Percentiles rank a stretch among this genome's conserved stretches.
These are phyloP conservation scores for Metschnikowia continentalis DNA, from an alignment of 805 yeast species.

Conservation along the genomic window DNA sequence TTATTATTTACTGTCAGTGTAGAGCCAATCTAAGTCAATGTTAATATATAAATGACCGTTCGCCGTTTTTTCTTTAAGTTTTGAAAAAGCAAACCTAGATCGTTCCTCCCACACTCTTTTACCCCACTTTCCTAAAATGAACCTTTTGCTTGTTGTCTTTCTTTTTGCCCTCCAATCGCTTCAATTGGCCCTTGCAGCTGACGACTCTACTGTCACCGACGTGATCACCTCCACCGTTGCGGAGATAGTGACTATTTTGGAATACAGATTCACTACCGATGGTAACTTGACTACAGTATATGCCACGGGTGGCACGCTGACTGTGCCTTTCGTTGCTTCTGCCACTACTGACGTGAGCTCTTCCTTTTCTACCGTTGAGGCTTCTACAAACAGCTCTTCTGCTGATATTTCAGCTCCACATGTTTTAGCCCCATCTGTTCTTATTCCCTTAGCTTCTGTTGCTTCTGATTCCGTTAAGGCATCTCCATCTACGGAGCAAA, in stretches of 20 bases:
- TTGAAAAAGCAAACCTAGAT: not conserved
- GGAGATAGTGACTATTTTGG: conserved; percentile 28
- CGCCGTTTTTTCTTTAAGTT: not conserved
- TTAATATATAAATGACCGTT: not conserved
- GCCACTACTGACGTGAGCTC: not conserved
- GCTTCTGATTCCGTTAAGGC: not conserved
- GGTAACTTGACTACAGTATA: conserved; percentile 28
- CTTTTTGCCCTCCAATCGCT: conserved; percentile 6
- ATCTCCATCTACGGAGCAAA: not conserved
- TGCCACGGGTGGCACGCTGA: conserved; percentile 15
- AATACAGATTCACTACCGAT: conserved; percentile 29
- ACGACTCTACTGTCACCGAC: conserved; percentile 7
- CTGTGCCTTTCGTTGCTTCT: conserved; percentile 1
- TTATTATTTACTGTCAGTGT: not conserved
- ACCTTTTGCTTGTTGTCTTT: conserved; percentile 2
- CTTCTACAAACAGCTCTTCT: not conserved
- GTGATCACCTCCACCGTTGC: conserved; percentile 15
- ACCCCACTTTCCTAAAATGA: not conserved
- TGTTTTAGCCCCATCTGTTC: not conserved
- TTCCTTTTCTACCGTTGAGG: not conserved
- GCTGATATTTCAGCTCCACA: not conserved
- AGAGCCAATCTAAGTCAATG: no score
- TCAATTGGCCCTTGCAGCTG: conserved; percentile 8
- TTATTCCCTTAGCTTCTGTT: not conserved
- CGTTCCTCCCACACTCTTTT: not conserved